Base-by-base conservation (phyloP, 345 rosid genomes). In the Lepidium didymum region DNA sequence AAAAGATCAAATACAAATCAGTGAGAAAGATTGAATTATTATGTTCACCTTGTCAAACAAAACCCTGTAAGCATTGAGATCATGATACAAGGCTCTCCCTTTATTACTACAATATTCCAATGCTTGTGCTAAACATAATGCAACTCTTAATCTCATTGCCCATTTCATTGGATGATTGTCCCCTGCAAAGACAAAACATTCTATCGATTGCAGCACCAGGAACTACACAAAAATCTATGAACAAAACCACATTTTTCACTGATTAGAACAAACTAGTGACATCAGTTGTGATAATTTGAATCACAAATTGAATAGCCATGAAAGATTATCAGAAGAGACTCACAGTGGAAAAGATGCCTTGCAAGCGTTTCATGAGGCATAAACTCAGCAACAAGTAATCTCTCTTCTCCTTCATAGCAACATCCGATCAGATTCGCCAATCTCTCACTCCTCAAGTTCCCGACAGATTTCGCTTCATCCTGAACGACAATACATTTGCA, bases 111-210 rank as follows among this genome's bases (percentile, higher is more conserved):
- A 95, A 37, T 89, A 91, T 16, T 95, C 97, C 63, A 95, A 72
- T 6, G 97, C 96, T 78, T 95, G 94, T 5, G 96, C 94, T 84
- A 95, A 78, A 79, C 84, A 85, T 29, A 89, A 66, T 15, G 97
- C 96, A 74, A 91, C 99, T 73, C 99, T 85, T 75, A 91, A 65
- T 60, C 97, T 86, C 97, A 95, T 95, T 25, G 90, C 84, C 99
- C 96, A 95, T 83, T 89, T 89, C 99, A 91, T 95, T 2, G 97
- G 99, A 76, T 86, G 92, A 63, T 75, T 86, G 73, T 95, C 99
- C 99, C 99, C 97, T 91, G 72, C 5, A 56, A 52, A 11, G 10
- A 72, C 34, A 50, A 52, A 34, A 11, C 34, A 14, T 23, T 21
- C 18, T 0, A 65, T 6, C 51, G 37, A 29, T 10, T 1, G 8